Percentiles rank a stretch among this genome's conserved stretches.
Conservation (phyloP, 768 basidiomycete species). For the Roridomyces roridus region DNA sequence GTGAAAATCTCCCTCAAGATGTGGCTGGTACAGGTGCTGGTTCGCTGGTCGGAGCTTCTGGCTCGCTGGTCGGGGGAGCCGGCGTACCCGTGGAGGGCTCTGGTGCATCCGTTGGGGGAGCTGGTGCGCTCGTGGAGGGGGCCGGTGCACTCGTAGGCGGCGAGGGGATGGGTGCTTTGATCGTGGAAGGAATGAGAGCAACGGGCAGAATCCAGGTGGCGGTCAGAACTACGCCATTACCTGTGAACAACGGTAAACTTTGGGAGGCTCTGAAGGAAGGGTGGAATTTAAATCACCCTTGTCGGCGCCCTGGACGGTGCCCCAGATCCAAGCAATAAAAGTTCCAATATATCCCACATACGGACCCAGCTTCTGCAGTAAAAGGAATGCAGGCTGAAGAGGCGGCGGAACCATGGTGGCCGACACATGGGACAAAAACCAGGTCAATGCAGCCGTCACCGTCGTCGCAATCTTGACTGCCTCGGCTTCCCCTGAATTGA, state of each 20-base stretch:
- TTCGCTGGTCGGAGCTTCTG: too few relatives aligned
- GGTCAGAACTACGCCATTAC: constrained; percentile 60
- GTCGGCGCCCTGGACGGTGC: constrained; percentile 55
- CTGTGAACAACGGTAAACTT: constrained; percentile 20
- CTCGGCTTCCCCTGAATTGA: constrained; percentile 56
- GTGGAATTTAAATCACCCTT: constrained; percentile 29
- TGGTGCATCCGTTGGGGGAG: too few relatives aligned
- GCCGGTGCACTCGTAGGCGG: neutral
- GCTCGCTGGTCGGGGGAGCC: too few relatives aligned
- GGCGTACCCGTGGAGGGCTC: too few relatives aligned
- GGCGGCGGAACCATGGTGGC: constrained; percentile 51
- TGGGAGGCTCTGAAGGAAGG: neutral
- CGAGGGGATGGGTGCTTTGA: neutral
- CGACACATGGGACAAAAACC: constrained; percentile 52
- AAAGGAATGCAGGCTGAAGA: constrained; percentile 47
- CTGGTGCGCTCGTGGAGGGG: neutral
- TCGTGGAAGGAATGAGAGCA: constrained; percentile 50
- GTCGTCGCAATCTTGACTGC: constrained; percentile 60
- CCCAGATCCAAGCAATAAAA: constrained; percentile 64
- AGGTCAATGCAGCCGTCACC: constrained; percentile 68
- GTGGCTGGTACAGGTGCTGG: too few relatives aligned
- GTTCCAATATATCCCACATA: constrained; percentile 60
- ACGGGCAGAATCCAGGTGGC: constrained; percentile 67
- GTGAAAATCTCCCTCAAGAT: too few relatives aligned
- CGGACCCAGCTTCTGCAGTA: constrained; percentile 53